Evolutionary conservation across 805 yeast genomes (phyloP).

Genomic region (Scheffersomyces ergatensis): DNA sequence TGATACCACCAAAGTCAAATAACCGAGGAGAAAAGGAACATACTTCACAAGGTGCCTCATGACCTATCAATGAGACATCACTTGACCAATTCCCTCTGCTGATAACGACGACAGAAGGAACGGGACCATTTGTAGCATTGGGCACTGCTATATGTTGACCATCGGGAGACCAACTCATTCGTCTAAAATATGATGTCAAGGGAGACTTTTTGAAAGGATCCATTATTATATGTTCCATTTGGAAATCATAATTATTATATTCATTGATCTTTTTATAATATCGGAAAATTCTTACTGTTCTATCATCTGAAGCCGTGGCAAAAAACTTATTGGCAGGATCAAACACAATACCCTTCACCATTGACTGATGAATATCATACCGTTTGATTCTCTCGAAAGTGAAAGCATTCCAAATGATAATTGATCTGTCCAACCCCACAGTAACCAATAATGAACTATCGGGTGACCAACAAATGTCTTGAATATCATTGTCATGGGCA

Average conservation of each 20-base stretch:
- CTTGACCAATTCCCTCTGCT: slow-evolving; percentile 80
- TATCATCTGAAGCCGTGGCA: slow-evolving; percentile 95
- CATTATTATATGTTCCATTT: slow-evolving; percentile 77
- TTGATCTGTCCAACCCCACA: slow-evolving; percentile 91
- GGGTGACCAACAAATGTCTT: slow-evolving; percentile 98
- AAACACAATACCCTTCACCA: slow-evolving; percentile 93
- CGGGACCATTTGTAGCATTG: slow-evolving; percentile 82
- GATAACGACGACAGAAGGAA: slow-evolving; percentile 68
- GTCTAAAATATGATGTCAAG: slow-evolving; percentile 81
- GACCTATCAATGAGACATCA: slow-evolving; percentile 73
- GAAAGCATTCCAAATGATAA: slow-evolving; percentile 89
- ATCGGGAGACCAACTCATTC: slow-evolving; percentile 89
- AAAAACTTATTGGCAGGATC: slow-evolving; percentile 98
- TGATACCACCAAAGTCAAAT: slow-evolving; percentile 43
- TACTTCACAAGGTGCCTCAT: slow-evolving; percentile 83
- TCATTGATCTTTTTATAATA: slow-evolving; percentile 66
- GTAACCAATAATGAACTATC: slow-evolving; percentile 87
- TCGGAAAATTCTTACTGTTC: slow-evolving; percentile 84
- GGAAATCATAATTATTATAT: slow-evolving; percentile 67
- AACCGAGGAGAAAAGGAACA: slow-evolving; percentile 71
- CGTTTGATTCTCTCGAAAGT: slow-evolving; percentile 88
- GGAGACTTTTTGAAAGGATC: slow-evolving; percentile 91
- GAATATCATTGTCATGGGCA: slow-evolving; percentile 97
- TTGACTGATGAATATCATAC: slow-evolving; percentile 90
- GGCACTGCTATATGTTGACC: slow-evolving; percentile 86